These are phyloP conservation scores for Beauveria caledonica DNA, from an alignment of 2,329 filamentous ascomycete genomes.

Conservation along the genomic window DNA sequence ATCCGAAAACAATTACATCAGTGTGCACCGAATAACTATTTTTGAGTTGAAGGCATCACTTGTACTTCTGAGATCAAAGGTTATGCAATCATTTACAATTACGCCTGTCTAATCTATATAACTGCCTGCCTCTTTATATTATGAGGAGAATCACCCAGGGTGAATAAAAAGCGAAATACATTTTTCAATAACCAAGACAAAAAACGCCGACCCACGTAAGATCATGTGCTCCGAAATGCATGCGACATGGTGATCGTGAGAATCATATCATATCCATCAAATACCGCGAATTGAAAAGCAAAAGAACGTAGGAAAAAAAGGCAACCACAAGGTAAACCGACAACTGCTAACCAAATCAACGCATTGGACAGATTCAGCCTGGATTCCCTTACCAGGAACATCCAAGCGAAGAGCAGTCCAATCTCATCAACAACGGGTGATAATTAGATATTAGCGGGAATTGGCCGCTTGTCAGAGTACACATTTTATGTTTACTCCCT, in stretches of 20 bases:
- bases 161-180: slow-evolving; percentile 7
- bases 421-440: slow-evolving; percentile 6
- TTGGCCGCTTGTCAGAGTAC: background rate
- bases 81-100: slow-evolving; percentile 7
- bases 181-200: background rate
- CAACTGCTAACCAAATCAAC: slow-evolving; percentile 8
- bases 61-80: background rate
- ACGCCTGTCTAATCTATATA: slow-evolving; percentile 12
- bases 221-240: slow-evolving; percentile 12
- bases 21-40: background rate
- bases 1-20: background rate
- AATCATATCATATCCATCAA: background rate
- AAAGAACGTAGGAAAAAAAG: background rate
- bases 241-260: slow-evolving; percentile 9
- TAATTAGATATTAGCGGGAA: background rate
- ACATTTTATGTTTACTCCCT: slow-evolving; percentile 4
- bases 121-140: slow-evolving; percentile 12
- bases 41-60: background rate
- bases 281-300: background rate
- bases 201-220: slow-evolving; percentile 7
- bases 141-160: slow-evolving; percentile 7
- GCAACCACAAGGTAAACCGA: background rate
- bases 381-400: slow-evolving; percentile 10
- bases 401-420: slow-evolving; percentile 3
- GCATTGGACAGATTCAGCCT: background rate